Evolutionary conservation across 805 yeast species (phyloP).

Genomic region (Cyberlindnera veronae): DNA sequence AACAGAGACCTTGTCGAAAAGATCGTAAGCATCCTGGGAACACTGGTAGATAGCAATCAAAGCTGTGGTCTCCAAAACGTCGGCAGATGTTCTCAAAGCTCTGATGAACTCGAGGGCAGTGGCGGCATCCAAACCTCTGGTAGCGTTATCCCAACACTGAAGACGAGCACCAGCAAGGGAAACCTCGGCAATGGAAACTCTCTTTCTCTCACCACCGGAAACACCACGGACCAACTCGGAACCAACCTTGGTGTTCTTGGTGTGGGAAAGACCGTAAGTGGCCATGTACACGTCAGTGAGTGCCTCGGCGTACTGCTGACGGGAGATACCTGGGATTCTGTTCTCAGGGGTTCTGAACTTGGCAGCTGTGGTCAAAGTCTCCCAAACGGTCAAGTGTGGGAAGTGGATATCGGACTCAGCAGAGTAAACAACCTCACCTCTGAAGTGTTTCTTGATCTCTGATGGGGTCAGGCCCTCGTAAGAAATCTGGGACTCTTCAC

Average conservation of each 20-base stretch:
- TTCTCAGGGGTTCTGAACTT: constrained; percentile 52
- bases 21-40: constrained; percentile 51
- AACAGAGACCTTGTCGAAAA: constrained; percentile 51
- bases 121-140: constrained; percentile 63
- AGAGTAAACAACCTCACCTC: constrained; percentile 63
- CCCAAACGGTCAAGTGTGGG: constrained; percentile 60
- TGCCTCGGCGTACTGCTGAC: constrained; percentile 46
- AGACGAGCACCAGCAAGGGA: constrained; percentile 43
- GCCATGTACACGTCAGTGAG: constrained; percentile 51
- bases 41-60: constrained; percentile 61
- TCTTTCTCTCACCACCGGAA: constrained; percentile 73
- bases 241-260: constrained; percentile 63
- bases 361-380: constrained; percentile 56
- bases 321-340: constrained; percentile 47
- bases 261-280: constrained; percentile 49
- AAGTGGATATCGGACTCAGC: constrained; percentile 65
- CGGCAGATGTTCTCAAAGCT: constrained; percentile 50
- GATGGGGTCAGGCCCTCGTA: constrained; percentile 46
- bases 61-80: constrained; percentile 47
- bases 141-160: constrained; percentile 59
- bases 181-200: constrained; percentile 73
- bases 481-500: constrained; percentile 41
- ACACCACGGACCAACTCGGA: constrained; percentile 65
- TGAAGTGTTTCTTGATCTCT: constrained; percentile 43
- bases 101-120: constrained; percentile 55